phyloP scores from a whole-genome alignment of 495 filamentous ascomycete genomes.

The Rostrohypoxylon terebratum region DNA sequence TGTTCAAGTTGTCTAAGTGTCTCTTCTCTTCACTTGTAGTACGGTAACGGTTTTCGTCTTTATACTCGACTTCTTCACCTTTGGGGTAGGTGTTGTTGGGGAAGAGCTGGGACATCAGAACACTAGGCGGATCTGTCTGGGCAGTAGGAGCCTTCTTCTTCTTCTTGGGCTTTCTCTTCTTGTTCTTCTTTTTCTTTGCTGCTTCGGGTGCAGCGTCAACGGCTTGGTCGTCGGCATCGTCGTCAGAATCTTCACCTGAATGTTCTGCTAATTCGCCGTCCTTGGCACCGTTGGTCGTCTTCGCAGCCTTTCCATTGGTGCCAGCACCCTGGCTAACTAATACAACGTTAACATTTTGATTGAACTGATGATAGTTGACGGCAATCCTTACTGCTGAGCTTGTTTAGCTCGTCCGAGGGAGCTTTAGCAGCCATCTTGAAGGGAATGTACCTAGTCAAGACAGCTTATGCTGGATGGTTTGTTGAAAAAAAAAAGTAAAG shows the following conservation, averaged over 20 bases:
- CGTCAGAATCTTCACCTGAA: conserved; percentile 75
- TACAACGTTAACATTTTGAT: conserved; percentile 23
- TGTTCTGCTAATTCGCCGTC: conserved; percentile 67
- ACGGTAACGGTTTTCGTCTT: conserved; percentile 81
- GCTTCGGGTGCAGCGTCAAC: conserved; percentile 55
- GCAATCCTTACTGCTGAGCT: conserved; percentile 55
- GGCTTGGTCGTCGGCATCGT: conserved; percentile 62
- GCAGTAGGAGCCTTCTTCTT: conserved; percentile 77
- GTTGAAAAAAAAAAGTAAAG: conserved; percentile 6
- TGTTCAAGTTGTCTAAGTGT: conserved; percentile 84
- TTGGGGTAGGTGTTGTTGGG: conserved; percentile 78
- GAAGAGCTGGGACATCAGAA: conserved; percentile 80
- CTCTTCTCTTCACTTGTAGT: conserved; percentile 90
- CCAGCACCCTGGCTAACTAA: conserved; percentile 60
- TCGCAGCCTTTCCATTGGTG: conserved; percentile 62
- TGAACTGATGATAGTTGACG: background rate
- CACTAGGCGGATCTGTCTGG: conserved; percentile 82
- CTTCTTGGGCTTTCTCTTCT: conserved; percentile 90
- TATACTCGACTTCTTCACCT: conserved; percentile 83
- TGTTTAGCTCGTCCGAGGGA: conserved; percentile 56
- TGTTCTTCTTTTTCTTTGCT: conserved; percentile 68
- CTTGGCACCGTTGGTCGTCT: conserved; percentile 54
- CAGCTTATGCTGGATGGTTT: conserved; percentile 3
- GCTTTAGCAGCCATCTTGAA: conserved; percentile 58
- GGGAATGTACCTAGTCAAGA: conserved; percentile 9